phyloP scores from a whole-genome alignment of 2,329 filamentous ascomycete genomes.

The Alternaria infectoria region DNA sequence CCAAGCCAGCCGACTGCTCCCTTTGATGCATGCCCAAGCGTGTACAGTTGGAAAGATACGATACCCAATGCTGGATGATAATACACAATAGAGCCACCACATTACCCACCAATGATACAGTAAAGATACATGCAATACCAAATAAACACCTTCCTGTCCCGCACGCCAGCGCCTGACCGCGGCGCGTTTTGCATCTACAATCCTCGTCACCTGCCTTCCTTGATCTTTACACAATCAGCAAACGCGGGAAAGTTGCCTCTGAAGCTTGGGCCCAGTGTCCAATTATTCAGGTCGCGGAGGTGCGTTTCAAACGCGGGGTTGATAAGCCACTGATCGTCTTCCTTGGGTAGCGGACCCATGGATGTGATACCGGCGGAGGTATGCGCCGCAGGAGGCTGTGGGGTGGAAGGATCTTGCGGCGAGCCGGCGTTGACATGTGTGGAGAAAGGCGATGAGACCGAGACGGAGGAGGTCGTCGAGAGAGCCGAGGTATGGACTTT shows the following conservation, averaged over 20 bases:
- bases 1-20: background rate
- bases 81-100: constrained; percentile 10
- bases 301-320: constrained; percentile 89
- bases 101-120: background rate
- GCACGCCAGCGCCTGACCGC: background rate
- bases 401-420: constrained; percentile 32
- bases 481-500: constrained; percentile 26
- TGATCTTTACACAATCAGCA: constrained; percentile 41
- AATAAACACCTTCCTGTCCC: constrained; percentile 1
- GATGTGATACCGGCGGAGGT: constrained; percentile 22
- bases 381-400: constrained; percentile 19
- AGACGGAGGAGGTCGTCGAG: constrained; percentile 32
- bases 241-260: constrained; percentile 68
- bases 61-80: constrained; percentile 9
- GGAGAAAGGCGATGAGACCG: constrained; percentile 37
- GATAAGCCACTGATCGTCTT: constrained; percentile 71
- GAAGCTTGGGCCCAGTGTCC: constrained; percentile 77
- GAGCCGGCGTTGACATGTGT: constrained; percentile 39
- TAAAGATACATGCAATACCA: constrained; percentile 8
- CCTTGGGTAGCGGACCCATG: constrained; percentile 24
- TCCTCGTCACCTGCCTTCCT: constrained; percentile 28
- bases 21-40: background rate
- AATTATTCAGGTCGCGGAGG: constrained; percentile 76
- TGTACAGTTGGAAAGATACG: background rate
- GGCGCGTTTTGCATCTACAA: constrained; percentile 16